A percentile compares a stretch with the other conserved stretches of the same genome.
Evolutionary conservation across 1,284 basidiomycete genomes (phyloP).

Genomic region (Papiliotrema nemorosa): DNA sequence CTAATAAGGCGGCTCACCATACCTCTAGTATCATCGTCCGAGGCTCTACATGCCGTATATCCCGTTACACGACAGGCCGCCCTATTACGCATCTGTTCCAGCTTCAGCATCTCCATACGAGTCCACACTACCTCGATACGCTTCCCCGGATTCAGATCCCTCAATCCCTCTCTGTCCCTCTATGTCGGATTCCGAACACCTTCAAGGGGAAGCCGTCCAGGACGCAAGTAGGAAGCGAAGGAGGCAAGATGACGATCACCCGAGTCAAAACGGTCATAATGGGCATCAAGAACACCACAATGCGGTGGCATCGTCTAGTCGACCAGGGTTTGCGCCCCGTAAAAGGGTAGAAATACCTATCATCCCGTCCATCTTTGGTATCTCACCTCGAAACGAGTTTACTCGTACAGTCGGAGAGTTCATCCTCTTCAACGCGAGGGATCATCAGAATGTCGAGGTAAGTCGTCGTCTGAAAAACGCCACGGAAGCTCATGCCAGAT

Average conservation of each 20-base stretch:
- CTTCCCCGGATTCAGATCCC: neutral
- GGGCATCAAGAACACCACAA: no score
- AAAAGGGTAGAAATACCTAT: constrained; percentile 37
- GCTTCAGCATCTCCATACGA: neutral
- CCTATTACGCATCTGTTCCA: neutral
- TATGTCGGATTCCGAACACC: constrained; percentile 3
- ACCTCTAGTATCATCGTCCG: constrained; percentile 15
- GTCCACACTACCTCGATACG: neutral
- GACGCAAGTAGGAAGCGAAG: constrained; percentile 30
- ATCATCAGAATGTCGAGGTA: constrained; percentile 53
- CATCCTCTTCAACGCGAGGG: constrained; percentile 54
- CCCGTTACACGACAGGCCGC: neutral
- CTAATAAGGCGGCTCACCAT: constrained; percentile 41
- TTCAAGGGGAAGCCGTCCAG: constrained; percentile 7
- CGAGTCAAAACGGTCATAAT: neutral
- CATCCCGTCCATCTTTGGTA: constrained; percentile 82
- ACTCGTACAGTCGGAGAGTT: constrained; percentile 88
- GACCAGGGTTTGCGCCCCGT: no score
- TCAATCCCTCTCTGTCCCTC: neutral
- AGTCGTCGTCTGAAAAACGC: constrained; percentile 13
- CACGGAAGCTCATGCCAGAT: constrained; percentile 58
- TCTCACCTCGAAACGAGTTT: constrained; percentile 92
- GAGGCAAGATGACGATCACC: constrained; percentile 11
- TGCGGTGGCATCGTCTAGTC: no score
- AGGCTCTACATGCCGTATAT: neutral